phyloP scores from a whole-genome alignment of 768 basidiomycete species.

The Serendipita indica region DNA sequence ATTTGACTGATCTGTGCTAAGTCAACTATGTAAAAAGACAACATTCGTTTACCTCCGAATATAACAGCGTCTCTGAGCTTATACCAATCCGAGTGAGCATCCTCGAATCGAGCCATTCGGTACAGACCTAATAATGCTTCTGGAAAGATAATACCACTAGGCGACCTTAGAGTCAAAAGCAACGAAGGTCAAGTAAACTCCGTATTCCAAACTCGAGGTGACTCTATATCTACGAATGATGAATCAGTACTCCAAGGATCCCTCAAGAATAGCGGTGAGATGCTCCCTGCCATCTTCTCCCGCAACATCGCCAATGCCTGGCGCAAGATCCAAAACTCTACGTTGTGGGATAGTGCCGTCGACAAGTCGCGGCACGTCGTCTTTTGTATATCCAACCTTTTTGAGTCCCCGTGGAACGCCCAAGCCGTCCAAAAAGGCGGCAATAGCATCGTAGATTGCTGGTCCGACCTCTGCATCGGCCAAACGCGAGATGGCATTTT shows the following conservation, averaged over 20 bases:
- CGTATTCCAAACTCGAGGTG: too few relatives aligned
- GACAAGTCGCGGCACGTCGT: conserved; percentile 61
- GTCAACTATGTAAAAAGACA: background rate
- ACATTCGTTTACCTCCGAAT: too few relatives aligned
- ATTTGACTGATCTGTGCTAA: background rate
- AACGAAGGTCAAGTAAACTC: too few relatives aligned
- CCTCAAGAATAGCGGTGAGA: conserved; percentile 65
- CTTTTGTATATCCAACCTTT: conserved; percentile 58
- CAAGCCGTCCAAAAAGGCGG: conserved; percentile 70
- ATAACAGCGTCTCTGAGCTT: too few relatives aligned
- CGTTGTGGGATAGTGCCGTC: conserved; percentile 87
- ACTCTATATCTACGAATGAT: too few relatives aligned
- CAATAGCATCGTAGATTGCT: conserved; percentile 72
- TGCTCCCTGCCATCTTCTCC: conserved; percentile 76
- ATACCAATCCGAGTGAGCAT: too few relatives aligned
- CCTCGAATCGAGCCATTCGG: too few relatives aligned
- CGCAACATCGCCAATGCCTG: conserved; percentile 69
- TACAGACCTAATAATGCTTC: too few relatives aligned
- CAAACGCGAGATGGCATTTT: conserved; percentile 43
- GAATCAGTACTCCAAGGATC: conserved; percentile 59
- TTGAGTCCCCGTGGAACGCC: conserved; percentile 77
- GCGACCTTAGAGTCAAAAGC: too few relatives aligned
- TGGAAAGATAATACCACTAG: too few relatives aligned
- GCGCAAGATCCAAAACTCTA: conserved; percentile 84
- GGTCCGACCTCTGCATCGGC: conserved; percentile 67